Evolutionary conservation across 106 monocot genomes (phyloP), one percentile per base, ranked within the genome.

Genomic region (Posidonia australis): DNA sequence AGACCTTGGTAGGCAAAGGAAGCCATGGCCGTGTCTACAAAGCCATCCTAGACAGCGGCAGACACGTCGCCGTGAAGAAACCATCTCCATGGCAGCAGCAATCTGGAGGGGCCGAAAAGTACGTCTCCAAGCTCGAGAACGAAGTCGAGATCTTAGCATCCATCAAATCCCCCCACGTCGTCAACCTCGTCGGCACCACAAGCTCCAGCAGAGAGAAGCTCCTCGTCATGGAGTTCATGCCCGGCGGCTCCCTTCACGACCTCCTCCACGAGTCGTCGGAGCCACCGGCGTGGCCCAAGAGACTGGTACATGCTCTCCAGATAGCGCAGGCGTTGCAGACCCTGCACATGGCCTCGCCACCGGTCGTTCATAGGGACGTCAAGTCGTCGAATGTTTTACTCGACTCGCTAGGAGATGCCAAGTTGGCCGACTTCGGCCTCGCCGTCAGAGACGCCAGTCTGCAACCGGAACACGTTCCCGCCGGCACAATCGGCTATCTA

Each of bases 11-110:
- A 20, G 93, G 93, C 5, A 89, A 89, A 63, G 93, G 93, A 44
- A 94, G 93, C 83, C 93, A 94, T 60, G 93, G 93, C 14, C 58
- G 56, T 16, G 89, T 94, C 66, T 89, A 86, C 84, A 82, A 66
- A 59, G 93, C 67, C 25, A 41, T 28, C 17, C 79, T 94, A 23
- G 66, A 54, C 26, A 70, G 44, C 47, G 81, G 72, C 5, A 58
- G 44, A 12, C 67, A 60, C 1, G 72, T 74, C 1, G 89, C 83
- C 20, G 79, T 84, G 19, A 89, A 83, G 75, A 81, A 58, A 60
- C 70, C 82, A 26, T 67, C 70, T 23, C 41, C 13, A 41, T 65
- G 53, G 30, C 5, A 55, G 14, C 65, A 44, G 48, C 56, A 60
- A 46, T 11, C 46, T 31, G 10, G 13, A 12, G 41, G 58, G 49